Conservation (phyloP, 345 rosid species). For the Mallotus nudiflorus region DNA sequence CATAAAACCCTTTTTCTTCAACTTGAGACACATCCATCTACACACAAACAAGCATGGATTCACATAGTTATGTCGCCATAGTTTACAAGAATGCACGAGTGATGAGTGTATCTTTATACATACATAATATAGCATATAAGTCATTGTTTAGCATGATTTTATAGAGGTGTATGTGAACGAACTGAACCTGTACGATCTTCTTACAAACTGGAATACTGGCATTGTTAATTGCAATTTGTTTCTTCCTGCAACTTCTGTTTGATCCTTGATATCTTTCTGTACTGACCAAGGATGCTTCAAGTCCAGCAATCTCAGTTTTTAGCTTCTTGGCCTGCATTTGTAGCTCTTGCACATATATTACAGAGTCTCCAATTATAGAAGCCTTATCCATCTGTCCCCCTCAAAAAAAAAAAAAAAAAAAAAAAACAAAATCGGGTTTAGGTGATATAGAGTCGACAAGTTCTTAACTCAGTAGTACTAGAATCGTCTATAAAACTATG, state of each 20-base stretch:
- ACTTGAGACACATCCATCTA: constrained; percentile 77
- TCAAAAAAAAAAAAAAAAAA: not conserved
- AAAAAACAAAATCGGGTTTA: too few species aligned
- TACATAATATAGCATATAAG: too few species aligned
- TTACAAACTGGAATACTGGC: constrained; percentile 39
- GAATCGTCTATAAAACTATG: too few species aligned
- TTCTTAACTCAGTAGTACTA: too few species aligned
- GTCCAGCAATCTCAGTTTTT: constrained; percentile 59
- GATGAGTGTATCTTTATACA: too few species aligned
- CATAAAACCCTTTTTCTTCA: constrained; percentile 67
- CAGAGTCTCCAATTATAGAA: constrained; percentile 87
- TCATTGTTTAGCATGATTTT: too few species aligned
- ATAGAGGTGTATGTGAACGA: not conserved
- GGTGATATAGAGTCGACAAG: too few species aligned
- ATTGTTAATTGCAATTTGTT: constrained; percentile 23
- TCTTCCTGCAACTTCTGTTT: constrained; percentile 20
- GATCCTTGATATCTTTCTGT: constrained; percentile 29
- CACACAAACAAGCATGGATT: not conserved
- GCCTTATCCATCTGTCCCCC: constrained; percentile 85
- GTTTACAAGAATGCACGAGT: too few species aligned
- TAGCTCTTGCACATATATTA: constrained; percentile 66
- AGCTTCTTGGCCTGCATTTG: constrained; percentile 68
- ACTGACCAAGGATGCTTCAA: constrained; percentile 55
- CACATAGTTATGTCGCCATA: too few species aligned
- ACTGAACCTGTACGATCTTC: constrained; percentile 58